These are phyloP conservation scores for Blastomyces parvus DNA, from an alignment of 2,329 filamentous ascomycete species.

Conservation along the genomic window DNA sequence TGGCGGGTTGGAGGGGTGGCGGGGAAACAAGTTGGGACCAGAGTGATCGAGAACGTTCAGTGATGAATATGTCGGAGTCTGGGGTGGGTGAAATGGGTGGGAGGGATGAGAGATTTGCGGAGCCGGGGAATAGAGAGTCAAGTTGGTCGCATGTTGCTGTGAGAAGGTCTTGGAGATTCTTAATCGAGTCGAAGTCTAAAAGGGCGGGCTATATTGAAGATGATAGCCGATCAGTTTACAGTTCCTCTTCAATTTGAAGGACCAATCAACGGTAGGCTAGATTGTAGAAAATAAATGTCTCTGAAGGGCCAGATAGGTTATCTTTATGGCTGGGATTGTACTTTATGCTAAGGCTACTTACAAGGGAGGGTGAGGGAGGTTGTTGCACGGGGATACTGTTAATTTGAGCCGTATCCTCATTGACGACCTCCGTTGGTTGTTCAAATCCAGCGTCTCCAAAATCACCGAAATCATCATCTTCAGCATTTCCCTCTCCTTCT, in stretches of 20 bases:
- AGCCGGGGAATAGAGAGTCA: conserved; percentile 37
- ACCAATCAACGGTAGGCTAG: conserved; percentile 16
- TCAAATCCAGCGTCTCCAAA: conserved; percentile 61
- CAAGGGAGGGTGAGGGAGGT: conserved; percentile 33
- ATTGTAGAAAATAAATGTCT: conserved; percentile 11
- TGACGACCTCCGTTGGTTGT: conserved; percentile 28
- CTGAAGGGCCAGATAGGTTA: background rate
- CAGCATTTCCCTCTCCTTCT: conserved; percentile 42
- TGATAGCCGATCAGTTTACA: conserved; percentile 17
- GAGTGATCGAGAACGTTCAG: conserved; percentile 75
- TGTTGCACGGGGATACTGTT: conserved; percentile 19
- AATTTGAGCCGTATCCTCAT: conserved; percentile 19
- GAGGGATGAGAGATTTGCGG: conserved; percentile 29
- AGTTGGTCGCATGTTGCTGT: conserved; percentile 32
- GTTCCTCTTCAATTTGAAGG: conserved; percentile 8
- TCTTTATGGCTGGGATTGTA: conserved; percentile 14
- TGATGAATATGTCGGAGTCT: conserved; percentile 59
- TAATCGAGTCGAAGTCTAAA: conserved; percentile 47
- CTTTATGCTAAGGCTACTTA: conserved; percentile 29
- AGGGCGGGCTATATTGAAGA: conserved; percentile 26
- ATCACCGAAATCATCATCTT: conserved; percentile 51
- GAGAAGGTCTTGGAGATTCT: conserved; percentile 36
- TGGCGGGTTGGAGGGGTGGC: conserved; percentile 85
- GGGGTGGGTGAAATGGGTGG: conserved; percentile 33
- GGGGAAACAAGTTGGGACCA: conserved; percentile 96